Evolutionary conservation across 108 stramenopile species (phyloP), one percentile per base, ranked within the genome.

Genomic region (Skeletonema tropicum): DNA sequence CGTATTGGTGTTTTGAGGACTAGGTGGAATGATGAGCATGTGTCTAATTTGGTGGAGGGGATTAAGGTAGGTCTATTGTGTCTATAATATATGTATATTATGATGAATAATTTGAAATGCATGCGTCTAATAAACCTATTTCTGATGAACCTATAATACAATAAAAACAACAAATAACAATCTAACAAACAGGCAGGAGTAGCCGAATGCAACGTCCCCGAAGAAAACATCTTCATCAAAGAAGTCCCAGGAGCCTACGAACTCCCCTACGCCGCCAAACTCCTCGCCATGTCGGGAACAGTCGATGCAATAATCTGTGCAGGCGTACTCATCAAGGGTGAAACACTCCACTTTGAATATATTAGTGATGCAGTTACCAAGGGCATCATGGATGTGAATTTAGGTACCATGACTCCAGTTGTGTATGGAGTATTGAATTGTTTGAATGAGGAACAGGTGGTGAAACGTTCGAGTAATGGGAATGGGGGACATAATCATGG

Each of bases 281-380:
- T 96, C 58, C 85, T 98, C 61, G 96, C 98, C 7, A 71, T 97
- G 78, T 93, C 90, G 9, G 94, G 94, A n/a, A 95, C 95, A 15
- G 95, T 98, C 57, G 99, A 98, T 79, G 98, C 96, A 58, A 92
- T 99, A 64, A 88, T 99, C 36, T 91, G 90, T 70, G 65, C 94
- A 49, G 99, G 99, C 9, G 97, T 97, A 14, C 83, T 99, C 42
- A 97, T 99, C 87, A 99, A 99, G 85, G 99, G 99, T 5, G 97
- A 98, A 23, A 99, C 99, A 25, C 87, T 94, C 85, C 99, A 99
- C 76, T 99, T 98, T 76, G 99, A 99, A 88, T 98, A 98, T 85
- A 99, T 99, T 81, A 85, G 92, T 60, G 95, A 97, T 31, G 89
- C 97, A 48, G 95, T 94, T 11, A 71, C 96, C 48, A 85, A 86